Base-by-base conservation (phyloP, 352 stramenopile species). In the Globisporangium polare region DNA sequence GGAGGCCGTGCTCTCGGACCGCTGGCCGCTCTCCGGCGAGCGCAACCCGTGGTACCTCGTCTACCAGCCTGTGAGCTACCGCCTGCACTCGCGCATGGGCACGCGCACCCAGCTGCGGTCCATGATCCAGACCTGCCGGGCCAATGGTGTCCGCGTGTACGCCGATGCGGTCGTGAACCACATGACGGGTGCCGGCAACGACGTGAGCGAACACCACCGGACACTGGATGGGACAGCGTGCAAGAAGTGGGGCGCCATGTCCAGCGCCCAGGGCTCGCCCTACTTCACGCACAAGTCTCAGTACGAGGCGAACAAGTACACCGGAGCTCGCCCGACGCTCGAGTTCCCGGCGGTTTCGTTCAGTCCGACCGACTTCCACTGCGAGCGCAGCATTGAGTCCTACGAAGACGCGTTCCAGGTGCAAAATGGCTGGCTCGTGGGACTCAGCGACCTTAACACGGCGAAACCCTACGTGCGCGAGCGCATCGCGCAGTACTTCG, bases 41-140 rank as follows among this genome's bases (percentile, higher is more conserved):
- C 73, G 74, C 22, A 90, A 88, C 50, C 80, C 81, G 17, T 90
- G 81, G 81, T 90, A 88, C 58, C 78, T 84, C 35, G 68, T 81
- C 18, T 88, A 88, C 54, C 78, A 88, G 26, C 75, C 81, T 4
- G 80, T 89, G 54, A 87, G 73, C 53, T 90, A 86, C 45, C 75
- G 77, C 0, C 62, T 90, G 29, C 62, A 84, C 60, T 85, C 77
- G 5, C 74, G 81, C 18, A 71, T 90, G 22, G 80, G 81, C 5
- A 62, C 78, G 29, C 75, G 81, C 58, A 39, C 65, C 10, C 65
- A 90, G 53, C 46, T 90, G 3, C 67, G 78, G 2, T 71, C 66
- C 0, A 84, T 89, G 78, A 89, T 90, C 67, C 71, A 89, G 52
- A 86, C 72, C 0, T 90, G 81, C 35, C 80, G 80, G 12, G 62